Base-by-base conservation (phyloP, 805 yeast genomes). In the Kazachstania psychrophila region DNA sequence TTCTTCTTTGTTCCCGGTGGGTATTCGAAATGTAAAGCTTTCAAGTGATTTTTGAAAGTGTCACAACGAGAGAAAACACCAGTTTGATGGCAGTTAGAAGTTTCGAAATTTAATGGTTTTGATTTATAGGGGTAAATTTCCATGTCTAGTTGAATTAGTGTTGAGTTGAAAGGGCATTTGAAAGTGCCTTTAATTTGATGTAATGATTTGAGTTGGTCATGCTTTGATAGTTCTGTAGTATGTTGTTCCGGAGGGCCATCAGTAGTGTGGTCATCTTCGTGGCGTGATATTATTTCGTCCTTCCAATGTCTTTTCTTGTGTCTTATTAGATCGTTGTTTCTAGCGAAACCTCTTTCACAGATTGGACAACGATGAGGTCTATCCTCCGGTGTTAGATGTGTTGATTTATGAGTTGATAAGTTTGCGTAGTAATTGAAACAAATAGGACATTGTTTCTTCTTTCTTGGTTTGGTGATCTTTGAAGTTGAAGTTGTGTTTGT, bases 61-160 rank as follows among this genome's bases (percentile, higher is more conserved):
- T 87, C 96, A 56, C 95, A 82, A 34, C 96, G 69, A 10, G 87
- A 77, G 51, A 87, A 87, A 22, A 82, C 77, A 5, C 96, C 96
- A 6, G 85, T 75, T 37, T 74, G 73, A 55, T 87, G 96, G 54
- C 95, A 86, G 33, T 47, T 47, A 6, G 54, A 49, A 2, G 61
- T 52, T 28, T 52, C 61, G 35, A 55, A 58, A 28, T 32, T 37
- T 20, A 47, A 34, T 23, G 47, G 45, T 28, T 38, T 43, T 18
- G 47, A 36, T 30, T 52, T 52, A 37, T 43, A 38, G 2, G 60
- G 56, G 34, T 57, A 52, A 9, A 54, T 35, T 34, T 52, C 54
- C 56, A 54, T 48, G 34, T 55, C 60, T 28, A 54, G 39, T 29
- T 51, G 48, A 18, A 56, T 54, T 24, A 56, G 35, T 18, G 51